Percentiles rank a stretch among this genome's conserved stretches.
Conservation (phyloP, 164 flowering plant species). For the Stephania yunnanensis region DNA sequence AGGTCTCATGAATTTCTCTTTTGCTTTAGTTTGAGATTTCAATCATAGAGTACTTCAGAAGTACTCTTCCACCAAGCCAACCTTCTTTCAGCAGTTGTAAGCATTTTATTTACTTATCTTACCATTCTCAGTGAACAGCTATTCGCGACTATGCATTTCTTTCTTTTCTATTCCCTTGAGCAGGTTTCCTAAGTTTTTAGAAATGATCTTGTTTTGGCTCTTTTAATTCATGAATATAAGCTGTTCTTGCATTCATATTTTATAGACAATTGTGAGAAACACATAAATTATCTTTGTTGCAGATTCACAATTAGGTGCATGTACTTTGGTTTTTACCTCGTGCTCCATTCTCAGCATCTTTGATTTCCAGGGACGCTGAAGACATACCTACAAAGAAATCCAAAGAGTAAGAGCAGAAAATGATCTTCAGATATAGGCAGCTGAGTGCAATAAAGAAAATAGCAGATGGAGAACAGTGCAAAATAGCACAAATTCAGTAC, state of each 20-base stretch:
- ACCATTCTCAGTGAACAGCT: background rate
- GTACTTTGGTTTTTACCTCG: constrained; percentile 29
- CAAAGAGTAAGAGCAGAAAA: background rate
- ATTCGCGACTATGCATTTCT: background rate
- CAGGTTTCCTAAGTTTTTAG: background rate
- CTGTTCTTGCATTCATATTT: background rate
- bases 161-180: too few relatives aligned
- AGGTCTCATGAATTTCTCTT: too few relatives aligned
- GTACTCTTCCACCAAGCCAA: too few relatives aligned
- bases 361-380: constrained; percentile 84
- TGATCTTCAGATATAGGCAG: background rate
- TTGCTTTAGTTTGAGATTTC: too few relatives aligned
- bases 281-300: background rate
- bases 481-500: background rate
- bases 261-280: background rate
- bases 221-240: background rate
- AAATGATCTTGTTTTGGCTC: background rate
- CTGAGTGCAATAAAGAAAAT: background rate
- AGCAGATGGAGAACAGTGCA: background rate
- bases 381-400: constrained; percentile 62
- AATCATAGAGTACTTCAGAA: too few relatives aligned
- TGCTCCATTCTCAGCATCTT: constrained; percentile 47
- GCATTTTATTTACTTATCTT: too few relatives aligned
- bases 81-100: too few relatives aligned
- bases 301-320: background rate